A percentile compares a stretch with the other conserved stretches of the same genome.
Evolutionary conservation across 345 rosid genomes (phyloP).

Genomic region (Salix exigua): DNA sequence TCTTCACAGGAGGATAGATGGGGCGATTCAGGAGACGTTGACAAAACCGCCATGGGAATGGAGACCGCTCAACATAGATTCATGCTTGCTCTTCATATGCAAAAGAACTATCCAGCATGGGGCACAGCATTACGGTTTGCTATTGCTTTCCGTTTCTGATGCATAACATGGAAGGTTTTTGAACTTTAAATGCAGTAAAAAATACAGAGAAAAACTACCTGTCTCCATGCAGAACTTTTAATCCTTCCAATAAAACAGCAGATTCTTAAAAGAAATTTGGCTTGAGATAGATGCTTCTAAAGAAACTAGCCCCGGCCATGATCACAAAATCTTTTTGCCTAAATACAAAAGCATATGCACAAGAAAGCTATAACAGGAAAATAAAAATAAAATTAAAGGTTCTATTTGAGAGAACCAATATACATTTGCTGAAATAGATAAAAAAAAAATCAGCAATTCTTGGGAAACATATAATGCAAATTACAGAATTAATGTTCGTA

Average conservation of each 20-base stretch:
- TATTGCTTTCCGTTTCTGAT: neutral
- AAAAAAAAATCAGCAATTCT: conserved; percentile 33
- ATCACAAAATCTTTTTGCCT: neutral
- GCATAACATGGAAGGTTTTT: neutral
- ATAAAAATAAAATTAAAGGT: neutral
- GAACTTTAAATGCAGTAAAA: neutral
- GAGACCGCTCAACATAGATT: neutral
- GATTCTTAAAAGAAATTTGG: neutral
- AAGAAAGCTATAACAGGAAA: neutral
- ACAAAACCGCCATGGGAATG: too few species aligned
- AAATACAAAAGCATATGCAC: neutral
- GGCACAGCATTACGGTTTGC: too few species aligned
- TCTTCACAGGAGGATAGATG: too few species aligned
- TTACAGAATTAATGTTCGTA: conserved; percentile 14
- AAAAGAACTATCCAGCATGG: too few species aligned
- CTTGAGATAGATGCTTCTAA: neutral
- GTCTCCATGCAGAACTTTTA: neutral
- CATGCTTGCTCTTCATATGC: neutral
- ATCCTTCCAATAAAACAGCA: neutral
- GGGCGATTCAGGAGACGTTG: too few species aligned
- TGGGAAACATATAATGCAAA: neutral
- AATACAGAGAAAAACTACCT: neutral
- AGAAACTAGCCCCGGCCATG: neutral
- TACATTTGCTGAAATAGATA: conserved; percentile 19
- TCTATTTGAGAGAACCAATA: neutral